Evolutionary conservation across 1,284 basidiomycete species (phyloP), one percentile per base, ranked within the genome.

Genomic region (Cutaneotrichosporon curvatum): DNA sequence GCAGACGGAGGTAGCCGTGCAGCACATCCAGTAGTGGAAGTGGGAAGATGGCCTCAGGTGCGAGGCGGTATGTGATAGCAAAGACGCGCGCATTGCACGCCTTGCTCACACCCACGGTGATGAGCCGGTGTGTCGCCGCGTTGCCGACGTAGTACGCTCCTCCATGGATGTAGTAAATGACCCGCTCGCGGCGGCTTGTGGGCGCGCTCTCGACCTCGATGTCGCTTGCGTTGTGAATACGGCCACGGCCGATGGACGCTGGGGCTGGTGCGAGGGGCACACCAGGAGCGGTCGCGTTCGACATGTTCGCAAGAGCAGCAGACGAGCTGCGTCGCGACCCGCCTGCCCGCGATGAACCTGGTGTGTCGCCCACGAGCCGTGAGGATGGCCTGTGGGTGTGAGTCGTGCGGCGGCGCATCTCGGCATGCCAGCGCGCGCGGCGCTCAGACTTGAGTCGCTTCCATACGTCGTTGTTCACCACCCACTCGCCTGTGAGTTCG

Each of bases 61-160:
- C 92, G 23, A 98, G 77, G 16, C 94, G 85, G 71, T 98, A 98
- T 67, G 97, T 91, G 58, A 97, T 76, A 89, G 88, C 87, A 71
- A 97, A 97, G n/a, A 97, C 83, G 28, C 95, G 81, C 23, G 89
- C 84, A 62, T 92, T 87, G 28, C 87, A 83, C 59, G 85, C 84
- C 66, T 94, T 92, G 30, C 89, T 86, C 46, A 97, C 75, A 7
- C 88, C 87, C 58, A 97, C 90, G 9, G 92, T 94, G 50, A 98
- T 79, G 36, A 89, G 77, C 36, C 94, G 80, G 68, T 96, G 91
- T 0, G 88, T 89, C n/a, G 91, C 87, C 15, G 94, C 87, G 59
- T 86, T 91, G 58, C 89, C 92, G 51, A 88, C 78, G 67, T 90
- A 97, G 68, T 96, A 97, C 41, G 92, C 92, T 40, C 88, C 94